Percentiles rank a stretch among this genome's conserved stretches.
Conservation (phyloP, 768 basidiomycete species). For the Naematelia aurantialba region DNA sequence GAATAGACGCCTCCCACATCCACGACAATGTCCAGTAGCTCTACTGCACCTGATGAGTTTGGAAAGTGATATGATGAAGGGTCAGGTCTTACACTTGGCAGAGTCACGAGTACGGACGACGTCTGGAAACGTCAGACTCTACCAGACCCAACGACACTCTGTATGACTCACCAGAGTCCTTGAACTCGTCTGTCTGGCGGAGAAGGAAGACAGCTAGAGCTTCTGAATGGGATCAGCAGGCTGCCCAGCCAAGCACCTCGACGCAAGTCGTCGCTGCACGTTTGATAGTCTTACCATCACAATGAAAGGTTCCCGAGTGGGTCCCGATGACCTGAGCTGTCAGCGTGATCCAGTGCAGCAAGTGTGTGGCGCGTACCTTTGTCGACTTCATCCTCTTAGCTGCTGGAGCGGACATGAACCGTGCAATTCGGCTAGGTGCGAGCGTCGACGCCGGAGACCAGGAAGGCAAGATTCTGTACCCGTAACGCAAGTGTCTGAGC, state of each 20-base stretch:
- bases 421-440: too few relatives aligned
- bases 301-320: conserved; percentile 93
- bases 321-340: conserved; percentile 72
- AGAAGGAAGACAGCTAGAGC: conserved; percentile 89
- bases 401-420: conserved; percentile 30
- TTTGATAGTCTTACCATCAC: conserved; percentile 61
- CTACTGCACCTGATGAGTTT: conserved; percentile 42
- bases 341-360: background rate
- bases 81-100: conserved; percentile 42
- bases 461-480: too few relatives aligned
- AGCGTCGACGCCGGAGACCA: too few relatives aligned
- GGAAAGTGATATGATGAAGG: background rate
- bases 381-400: conserved; percentile 47
- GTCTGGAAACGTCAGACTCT: conserved; percentile 22
- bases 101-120: conserved; percentile 47
- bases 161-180: conserved; percentile 76
- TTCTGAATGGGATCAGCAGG: conserved; percentile 55
- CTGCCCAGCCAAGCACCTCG: background rate
- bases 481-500: too few relatives aligned
- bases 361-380: conserved; percentile 19
- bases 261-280: too few relatives aligned
- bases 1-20: conserved; percentile 95
- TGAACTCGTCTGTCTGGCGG: conserved; percentile 69
- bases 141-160: conserved; percentile 21
- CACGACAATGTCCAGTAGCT: conserved; percentile 86